These are phyloP conservation scores for Talaromyces sp. DNA, from an alignment of 2,329 filamentous ascomycete genomes.

Conservation along the genomic window DNA sequence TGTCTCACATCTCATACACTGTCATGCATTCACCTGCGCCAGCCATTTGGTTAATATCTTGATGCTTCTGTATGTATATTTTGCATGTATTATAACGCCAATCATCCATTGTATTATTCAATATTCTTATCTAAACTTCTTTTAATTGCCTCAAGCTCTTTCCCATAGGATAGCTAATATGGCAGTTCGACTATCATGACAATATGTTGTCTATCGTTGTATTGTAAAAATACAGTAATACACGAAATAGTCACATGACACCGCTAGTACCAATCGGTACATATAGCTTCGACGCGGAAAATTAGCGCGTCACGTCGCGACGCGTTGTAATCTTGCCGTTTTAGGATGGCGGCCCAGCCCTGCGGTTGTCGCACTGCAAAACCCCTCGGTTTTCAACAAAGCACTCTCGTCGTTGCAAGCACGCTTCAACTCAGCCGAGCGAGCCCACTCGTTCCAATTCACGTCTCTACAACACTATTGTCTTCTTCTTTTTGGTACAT, in stretches of 20 bases:
- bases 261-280: not conserved
- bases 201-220: too few species aligned
- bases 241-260: not conserved
- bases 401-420: not conserved
- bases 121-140: not conserved
- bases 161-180: too few species aligned
- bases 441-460: not conserved
- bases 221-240: too few species aligned
- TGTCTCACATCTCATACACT: not conserved
- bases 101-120: not conserved
- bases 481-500: not conserved
- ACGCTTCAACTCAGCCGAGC: not conserved
- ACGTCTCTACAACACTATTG: not conserved
- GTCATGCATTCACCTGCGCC: not conserved
- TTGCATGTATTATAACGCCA: not conserved
- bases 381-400: not conserved
- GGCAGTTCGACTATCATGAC: too few species aligned
- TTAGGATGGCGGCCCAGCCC: constrained; percentile 5
- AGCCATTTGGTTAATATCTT: not conserved
- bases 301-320: constrained; percentile 4
- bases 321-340: constrained; percentile 11
- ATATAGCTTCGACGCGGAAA: not conserved
- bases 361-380: not conserved
- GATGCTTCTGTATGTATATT: not conserved
- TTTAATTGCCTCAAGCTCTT: too few species aligned